Evolutionary conservation across 1,284 basidiomycete genomes (phyloP).

Genomic region (Testicularia cyperi): DNA sequence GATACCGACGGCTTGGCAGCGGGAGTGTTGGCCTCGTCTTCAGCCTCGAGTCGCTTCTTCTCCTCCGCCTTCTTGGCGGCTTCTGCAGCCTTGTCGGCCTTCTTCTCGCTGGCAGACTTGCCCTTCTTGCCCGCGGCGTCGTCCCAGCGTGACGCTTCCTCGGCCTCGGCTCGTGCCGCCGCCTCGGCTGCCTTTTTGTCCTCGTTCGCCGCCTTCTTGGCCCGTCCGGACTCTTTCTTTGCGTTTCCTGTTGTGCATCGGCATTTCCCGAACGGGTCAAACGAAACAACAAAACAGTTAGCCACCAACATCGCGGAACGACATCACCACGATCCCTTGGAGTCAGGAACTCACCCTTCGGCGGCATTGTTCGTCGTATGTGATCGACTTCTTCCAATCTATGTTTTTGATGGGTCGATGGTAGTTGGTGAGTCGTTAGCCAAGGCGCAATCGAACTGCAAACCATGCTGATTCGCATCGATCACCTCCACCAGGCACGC

Average conservation of each 20-base stretch:
- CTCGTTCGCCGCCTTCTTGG: constrained; percentile 92
- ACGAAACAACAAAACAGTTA: too few species aligned
- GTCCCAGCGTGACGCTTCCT: constrained; percentile 78
- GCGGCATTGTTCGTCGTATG: constrained; percentile 3
- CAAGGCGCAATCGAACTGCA: too few species aligned
- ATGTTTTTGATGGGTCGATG: too few species aligned
- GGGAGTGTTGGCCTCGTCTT: constrained; percentile 75
- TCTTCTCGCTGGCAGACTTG: constrained; percentile 74
- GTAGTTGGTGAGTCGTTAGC: too few species aligned
- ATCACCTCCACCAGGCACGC: too few species aligned
- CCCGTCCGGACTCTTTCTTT: constrained; percentile 59
- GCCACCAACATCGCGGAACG: too few species aligned
- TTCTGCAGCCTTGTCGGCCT: constrained; percentile 66
- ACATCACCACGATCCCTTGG: too few species aligned
- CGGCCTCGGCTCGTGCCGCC: constrained; percentile 67
- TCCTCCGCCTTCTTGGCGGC: constrained; percentile 64
- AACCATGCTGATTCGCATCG: too few species aligned
- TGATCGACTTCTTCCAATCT: too few species aligned
- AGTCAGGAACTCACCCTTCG: constrained; percentile 1
- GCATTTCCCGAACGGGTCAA: too few species aligned
- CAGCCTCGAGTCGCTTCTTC: constrained; percentile 66
- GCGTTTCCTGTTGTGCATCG: constrained; percentile 18
- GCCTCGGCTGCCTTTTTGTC: constrained; percentile 70
- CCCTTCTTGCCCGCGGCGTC: constrained; percentile 65
- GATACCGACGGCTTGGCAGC: constrained; percentile 68